Base-by-base conservation (phyloP, 1,284 basidiomycete species). In the Termitomyces sp. region DNA sequence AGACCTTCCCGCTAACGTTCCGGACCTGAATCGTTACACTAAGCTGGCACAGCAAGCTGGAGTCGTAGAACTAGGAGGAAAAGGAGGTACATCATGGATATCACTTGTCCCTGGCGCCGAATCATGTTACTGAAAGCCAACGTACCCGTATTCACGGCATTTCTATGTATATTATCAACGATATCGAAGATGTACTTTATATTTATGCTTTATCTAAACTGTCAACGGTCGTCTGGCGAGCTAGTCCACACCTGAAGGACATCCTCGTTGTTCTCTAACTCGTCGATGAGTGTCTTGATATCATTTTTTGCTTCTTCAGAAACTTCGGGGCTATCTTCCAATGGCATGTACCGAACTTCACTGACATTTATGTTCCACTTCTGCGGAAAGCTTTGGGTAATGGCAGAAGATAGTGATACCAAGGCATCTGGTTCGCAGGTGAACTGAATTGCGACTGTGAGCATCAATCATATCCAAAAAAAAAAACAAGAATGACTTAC, bases 181-280 rank as follows among this genome's bases (percentile, higher is more conserved):
- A 9, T 28, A 14, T 37, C 28, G 5, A n/a, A n/a, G 16, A 44
- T 33, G 6, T 40, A 45, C 31, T 24, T 24, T 40, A 30, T 6
- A 43, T 16, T 39, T 28, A 26, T 46, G 30, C 8, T 14, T 8
- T 31, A 46, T 43, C 18, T 30, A 40, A 28, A 33, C 18, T 42
- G 18, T 50, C 26, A 44, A 18, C 16, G 14, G 10, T 51, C 45
- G 24, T 46, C 45, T 46, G 16, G 42, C 41, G 77, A 54, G 24
- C 75, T 79, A 42, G 83, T 85, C 74, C 80, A 86, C 39, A 88
- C 81, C 42, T 77, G 77, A 50, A 83, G 68, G 13, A 79, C 80
- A 62, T 87, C 86, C 55, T 82, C 82, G 56, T 82, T 71, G 24
- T 75, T 79, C 63, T 86, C 83, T 38, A 89, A 65, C 9, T 73